phyloP scores from a whole-genome alignment of 1,139 yeast species.

The Kurtzmaniella quercitrusa region DNA sequence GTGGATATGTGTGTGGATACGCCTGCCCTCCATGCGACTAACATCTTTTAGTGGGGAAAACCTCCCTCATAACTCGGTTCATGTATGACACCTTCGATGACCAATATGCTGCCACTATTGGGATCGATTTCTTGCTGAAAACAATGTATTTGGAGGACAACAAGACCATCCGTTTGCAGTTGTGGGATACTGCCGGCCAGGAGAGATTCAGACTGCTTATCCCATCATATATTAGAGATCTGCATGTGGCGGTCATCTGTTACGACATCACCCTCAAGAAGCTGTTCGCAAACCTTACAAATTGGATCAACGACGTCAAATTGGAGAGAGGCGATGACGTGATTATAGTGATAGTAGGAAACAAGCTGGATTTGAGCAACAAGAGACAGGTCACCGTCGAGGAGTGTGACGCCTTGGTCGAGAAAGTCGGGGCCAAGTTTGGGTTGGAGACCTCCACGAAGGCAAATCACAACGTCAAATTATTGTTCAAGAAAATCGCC shows the following conservation, averaged over 20 bases:
- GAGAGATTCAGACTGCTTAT: constrained; percentile 54
- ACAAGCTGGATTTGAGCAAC: constrained; percentile 65
- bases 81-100: constrained; percentile 99
- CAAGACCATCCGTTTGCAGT: constrained; percentile 46
- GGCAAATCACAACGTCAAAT: constrained; percentile 90
- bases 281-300: constrained; percentile 67
- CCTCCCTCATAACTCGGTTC: constrained; percentile 89
- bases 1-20: too few species aligned
- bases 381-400: constrained; percentile 79
- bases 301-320: constrained; percentile 60
- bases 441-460: constrained; percentile 94
- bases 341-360: constrained; percentile 37
- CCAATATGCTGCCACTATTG: constrained; percentile 92
- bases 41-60: constrained; percentile 69
- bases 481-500: constrained; percentile 85
- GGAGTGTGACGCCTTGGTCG: constrained; percentile 63
- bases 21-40: too few species aligned
- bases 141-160: constrained; percentile 59
- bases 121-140: constrained; percentile 90
- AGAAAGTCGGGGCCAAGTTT: constrained; percentile 60
- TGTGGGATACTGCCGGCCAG: constrained; percentile 65
- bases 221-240: constrained; percentile 91
- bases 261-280: constrained; percentile 87
- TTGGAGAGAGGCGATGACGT: constrained; percentile 70
- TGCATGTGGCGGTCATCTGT: constrained; percentile 94